Percentiles rank a stretch among this genome's conserved stretches.
These are phyloP conservation scores for Mortierella polycephala DNA, from an alignment of 371 early-diverging fungal species.

Conservation along the genomic window DNA sequence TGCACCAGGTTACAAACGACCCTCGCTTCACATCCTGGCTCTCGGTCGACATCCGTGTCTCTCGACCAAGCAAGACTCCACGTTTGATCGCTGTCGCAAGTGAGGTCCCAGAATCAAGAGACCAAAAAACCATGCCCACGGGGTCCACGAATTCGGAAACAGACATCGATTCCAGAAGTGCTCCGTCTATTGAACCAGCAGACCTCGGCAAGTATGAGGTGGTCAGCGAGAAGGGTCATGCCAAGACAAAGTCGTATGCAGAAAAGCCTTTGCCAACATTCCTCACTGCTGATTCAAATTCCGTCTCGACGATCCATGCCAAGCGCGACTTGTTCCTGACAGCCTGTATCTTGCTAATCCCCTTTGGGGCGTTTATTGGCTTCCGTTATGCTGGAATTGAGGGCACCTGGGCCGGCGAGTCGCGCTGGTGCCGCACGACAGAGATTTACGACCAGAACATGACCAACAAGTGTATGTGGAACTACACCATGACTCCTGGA, in stretches of 20 bases:
- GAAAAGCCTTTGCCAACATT: slow-evolving; percentile 15
- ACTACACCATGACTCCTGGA: slow-evolving; percentile 31
- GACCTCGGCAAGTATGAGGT: background rate
- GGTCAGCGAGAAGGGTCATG: background rate
- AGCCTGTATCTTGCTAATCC: slow-evolving; percentile 11
- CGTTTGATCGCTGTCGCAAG: background rate
- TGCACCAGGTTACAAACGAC: slow-evolving; percentile 43
- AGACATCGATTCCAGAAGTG: background rate
- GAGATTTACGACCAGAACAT: slow-evolving; percentile 23
- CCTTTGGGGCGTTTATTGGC: slow-evolving; percentile 11
- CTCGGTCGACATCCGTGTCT: slow-evolving; percentile 31
- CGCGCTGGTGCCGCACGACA: slow-evolving; percentile 24
- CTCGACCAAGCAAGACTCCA: slow-evolving; percentile 6
- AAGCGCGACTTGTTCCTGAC: slow-evolving; percentile 18
- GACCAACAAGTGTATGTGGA: slow-evolving; percentile 37
- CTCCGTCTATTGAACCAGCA: background rate
- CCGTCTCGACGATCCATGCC: slow-evolving; percentile 17
- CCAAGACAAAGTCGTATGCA: slow-evolving; percentile 1
- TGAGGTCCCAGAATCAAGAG: background rate
- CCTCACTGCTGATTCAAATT: slow-evolving; percentile 8
- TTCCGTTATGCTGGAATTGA: slow-evolving; percentile 14
- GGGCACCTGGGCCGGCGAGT: slow-evolving; percentile 13
- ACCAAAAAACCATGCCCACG: background rate
- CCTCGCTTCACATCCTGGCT: slow-evolving; percentile 45
- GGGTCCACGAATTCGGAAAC: background rate